These are phyloP conservation scores for Basipetospora chlamydospora DNA, from an alignment of 2,329 filamentous ascomycete species.

Conservation along the genomic window DNA sequence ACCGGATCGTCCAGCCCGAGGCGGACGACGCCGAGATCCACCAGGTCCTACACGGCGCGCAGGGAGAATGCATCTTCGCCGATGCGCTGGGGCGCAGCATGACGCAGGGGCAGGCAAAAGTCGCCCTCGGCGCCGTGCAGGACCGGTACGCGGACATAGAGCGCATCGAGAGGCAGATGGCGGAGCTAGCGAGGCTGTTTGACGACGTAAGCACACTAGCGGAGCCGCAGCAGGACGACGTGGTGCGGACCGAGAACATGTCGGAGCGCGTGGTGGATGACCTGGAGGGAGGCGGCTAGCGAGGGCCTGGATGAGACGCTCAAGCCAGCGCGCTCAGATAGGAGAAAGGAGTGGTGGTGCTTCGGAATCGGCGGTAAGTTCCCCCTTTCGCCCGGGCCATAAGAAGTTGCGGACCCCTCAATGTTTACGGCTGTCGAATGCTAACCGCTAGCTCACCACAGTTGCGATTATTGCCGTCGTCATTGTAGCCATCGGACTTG, in stretches of 20 bases:
- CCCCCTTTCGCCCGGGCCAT: too few relatives aligned
- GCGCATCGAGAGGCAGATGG: conserved; percentile 84
- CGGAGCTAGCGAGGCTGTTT: conserved; percentile 76
- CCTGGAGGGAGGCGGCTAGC: conserved; percentile 70
- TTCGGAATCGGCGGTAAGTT: too few relatives aligned
- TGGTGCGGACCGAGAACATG: conserved; percentile 72
- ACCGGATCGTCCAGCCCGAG: conserved; percentile 75
- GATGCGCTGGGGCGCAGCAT: conserved; percentile 73
- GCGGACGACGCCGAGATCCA: conserved; percentile 65
- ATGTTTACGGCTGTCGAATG: too few relatives aligned
- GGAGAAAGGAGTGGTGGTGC: too few relatives aligned
- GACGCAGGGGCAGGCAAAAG: conserved; percentile 66
- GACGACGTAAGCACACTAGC: conserved; percentile 77
- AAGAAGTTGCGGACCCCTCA: too few relatives aligned
- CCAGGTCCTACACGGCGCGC: conserved; percentile 59
- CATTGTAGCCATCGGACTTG: too few relatives aligned
- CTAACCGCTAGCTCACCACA: too few relatives aligned
- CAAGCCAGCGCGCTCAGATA: too few relatives aligned
- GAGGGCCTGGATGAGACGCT: too few relatives aligned
- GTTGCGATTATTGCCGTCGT: too few relatives aligned
- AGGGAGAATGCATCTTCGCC: conserved; percentile 67
- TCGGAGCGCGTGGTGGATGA: conserved; percentile 75
- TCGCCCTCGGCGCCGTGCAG: conserved; percentile 64
- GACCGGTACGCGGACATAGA: conserved; percentile 75
- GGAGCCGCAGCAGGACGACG: conserved; percentile 68